phyloP scores from a whole-genome alignment of 2,329 filamentous ascomycete species.

The Penicillium sp. region DNA sequence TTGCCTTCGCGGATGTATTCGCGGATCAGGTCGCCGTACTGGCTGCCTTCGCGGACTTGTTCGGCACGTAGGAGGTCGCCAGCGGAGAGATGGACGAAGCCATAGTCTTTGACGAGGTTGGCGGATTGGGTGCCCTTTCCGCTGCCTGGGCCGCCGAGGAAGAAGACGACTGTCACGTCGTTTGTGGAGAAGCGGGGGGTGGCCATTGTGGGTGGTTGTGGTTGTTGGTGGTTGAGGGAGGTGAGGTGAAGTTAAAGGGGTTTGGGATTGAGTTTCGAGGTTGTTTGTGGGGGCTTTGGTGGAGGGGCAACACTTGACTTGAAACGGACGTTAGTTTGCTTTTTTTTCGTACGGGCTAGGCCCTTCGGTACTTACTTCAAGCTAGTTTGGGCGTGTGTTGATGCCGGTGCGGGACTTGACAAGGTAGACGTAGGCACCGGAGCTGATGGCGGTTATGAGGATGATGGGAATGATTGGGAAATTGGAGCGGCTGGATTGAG shows the following conservation, averaged over 20 bases:
- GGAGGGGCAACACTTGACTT: slow-evolving; percentile 28
- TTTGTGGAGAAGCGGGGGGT: slow-evolving; percentile 72
- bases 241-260: background rate
- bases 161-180: slow-evolving; percentile 91
- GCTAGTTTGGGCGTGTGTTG: slow-evolving; percentile 9
- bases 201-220: slow-evolving; percentile 21
- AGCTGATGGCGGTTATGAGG: slow-evolving; percentile 48
- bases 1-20: slow-evolving; percentile 89
- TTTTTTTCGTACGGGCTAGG: background rate
- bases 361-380: background rate
- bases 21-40: slow-evolving; percentile 92
- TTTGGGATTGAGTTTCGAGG: slow-evolving; percentile 43
- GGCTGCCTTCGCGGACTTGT: slow-evolving; percentile 77
- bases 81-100: slow-evolving; percentile 89
- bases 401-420: slow-evolving; percentile 47
- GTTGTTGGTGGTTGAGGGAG: background rate
- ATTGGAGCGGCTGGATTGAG: slow-evolving; percentile 34
- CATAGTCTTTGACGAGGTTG: slow-evolving; percentile 80
- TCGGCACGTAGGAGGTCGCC: slow-evolving; percentile 92
- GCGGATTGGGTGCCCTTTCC: slow-evolving; percentile 96
- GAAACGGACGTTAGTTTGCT: slow-evolving; percentile 2
- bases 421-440: slow-evolving; percentile 51
- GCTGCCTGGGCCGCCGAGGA: slow-evolving; percentile 90
- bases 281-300: slow-evolving; percentile 51
- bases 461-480: slow-evolving; percentile 45